phyloP scores from a whole-genome alignment of 768 basidiomycete species.

The Tephrocybe sp. region DNA sequence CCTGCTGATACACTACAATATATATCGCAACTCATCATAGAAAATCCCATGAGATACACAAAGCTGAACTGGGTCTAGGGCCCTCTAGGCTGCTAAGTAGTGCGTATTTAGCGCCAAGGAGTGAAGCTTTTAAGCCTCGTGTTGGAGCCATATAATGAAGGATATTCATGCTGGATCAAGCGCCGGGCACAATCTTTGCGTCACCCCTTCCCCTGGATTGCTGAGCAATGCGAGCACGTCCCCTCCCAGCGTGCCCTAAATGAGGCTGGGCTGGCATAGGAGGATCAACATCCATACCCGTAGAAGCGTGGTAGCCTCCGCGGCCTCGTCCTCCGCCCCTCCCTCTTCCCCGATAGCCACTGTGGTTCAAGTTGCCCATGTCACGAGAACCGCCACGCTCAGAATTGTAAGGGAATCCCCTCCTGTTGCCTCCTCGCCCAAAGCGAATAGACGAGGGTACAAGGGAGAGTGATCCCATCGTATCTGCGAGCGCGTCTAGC shows the following conservation, averaged over 20 bases:
- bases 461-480: slow-evolving; percentile 47
- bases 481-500: slow-evolving; percentile 48
- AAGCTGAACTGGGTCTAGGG: no score
- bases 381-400: slow-evolving; percentile 13
- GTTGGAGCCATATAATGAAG: no score
- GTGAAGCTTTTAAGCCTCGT: no score
- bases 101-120: no score
- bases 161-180: no score
- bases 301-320: slow-evolving; percentile 11
- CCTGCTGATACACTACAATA: no score
- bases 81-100: no score
- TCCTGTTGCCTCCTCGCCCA: slow-evolving; percentile 63
- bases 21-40: no score
- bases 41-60: no score
- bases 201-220: slow-evolving; percentile 5
- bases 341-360: slow-evolving; percentile 11
- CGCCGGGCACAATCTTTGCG: no score
- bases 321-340: slow-evolving; percentile 18
- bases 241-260: slow-evolving; percentile 15
- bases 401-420: slow-evolving; percentile 41
- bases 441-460: slow-evolving; percentile 71
- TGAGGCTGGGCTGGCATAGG: slow-evolving; percentile 5
- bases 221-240: slow-evolving; percentile 15
- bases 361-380: slow-evolving; percentile 1
- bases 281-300: slow-evolving; percentile 17